Conservation (phyloP, 2,329 filamentous ascomycete genomes). For the Dothideomycetes sp. region DNA sequence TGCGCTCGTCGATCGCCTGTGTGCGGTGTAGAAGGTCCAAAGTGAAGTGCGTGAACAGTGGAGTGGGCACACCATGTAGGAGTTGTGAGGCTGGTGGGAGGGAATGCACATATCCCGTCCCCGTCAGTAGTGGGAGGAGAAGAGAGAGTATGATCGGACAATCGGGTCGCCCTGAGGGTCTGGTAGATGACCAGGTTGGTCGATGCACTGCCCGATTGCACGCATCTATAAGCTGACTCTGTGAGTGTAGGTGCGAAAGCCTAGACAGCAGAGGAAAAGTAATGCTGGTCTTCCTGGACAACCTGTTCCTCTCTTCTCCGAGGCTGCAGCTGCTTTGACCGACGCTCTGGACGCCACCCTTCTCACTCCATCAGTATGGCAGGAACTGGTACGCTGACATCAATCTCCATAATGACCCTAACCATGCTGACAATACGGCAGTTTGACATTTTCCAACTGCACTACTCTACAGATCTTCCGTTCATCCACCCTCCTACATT, state of each 20-base stretch:
- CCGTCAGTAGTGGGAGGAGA: slow-evolving; percentile 24
- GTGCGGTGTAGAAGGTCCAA: slow-evolving; percentile 67
- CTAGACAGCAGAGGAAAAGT: slow-evolving; percentile 7
- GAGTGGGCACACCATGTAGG: slow-evolving; percentile 60
- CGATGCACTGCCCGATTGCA: not conserved
- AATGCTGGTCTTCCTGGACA: slow-evolving; percentile 7
- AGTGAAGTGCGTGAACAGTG: slow-evolving; percentile 77
- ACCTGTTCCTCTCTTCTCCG: slow-evolving; percentile 1
- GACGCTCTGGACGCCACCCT: slow-evolving; percentile 52
- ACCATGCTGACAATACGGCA: slow-evolving; percentile 15
- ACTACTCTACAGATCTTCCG: slow-evolving; percentile 61
- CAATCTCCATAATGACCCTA: no score
- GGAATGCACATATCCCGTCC: slow-evolving; percentile 60
- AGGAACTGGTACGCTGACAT: slow-evolving; percentile 40
- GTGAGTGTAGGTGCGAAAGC: slow-evolving; percentile 1
- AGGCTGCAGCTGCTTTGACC: not conserved
- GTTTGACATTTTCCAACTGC: slow-evolving; percentile 58
- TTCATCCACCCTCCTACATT: slow-evolving; percentile 60
- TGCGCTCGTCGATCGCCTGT: slow-evolving; percentile 74
- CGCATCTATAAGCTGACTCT: not conserved
- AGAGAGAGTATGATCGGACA: slow-evolving; percentile 8
- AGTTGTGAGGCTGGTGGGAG: slow-evolving; percentile 61
- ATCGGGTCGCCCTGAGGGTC: not conserved
- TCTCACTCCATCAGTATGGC: slow-evolving; percentile 56
- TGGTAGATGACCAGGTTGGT: slow-evolving; percentile 1